Conservation (phyloP, 768 basidiomycete species). For the Russula sp. region DNA sequence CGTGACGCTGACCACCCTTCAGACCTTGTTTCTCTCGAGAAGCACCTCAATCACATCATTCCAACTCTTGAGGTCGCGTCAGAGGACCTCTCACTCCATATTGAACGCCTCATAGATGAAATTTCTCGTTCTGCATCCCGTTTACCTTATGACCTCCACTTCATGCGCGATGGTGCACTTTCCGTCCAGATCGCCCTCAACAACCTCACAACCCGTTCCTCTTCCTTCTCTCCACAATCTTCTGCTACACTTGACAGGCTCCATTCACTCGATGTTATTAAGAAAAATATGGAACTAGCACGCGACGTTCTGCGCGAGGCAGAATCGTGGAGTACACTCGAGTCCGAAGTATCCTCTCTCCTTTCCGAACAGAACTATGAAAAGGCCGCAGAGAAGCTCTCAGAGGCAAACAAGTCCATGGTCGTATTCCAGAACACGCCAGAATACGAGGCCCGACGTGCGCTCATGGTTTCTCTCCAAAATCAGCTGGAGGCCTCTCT, state of each 20-base stretch:
- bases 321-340: constrained; percentile 94
- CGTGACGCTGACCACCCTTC: neutral
- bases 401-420: constrained; percentile 86
- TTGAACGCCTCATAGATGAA: constrained; percentile 89
- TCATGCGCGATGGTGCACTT: constrained; percentile 89
- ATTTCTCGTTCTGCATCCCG: constrained; percentile 88
- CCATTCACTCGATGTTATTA: constrained; percentile 77
- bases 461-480: constrained; percentile 85
- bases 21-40: constrained; percentile 50
- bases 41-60: constrained; percentile 67
- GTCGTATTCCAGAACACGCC: constrained; percentile 88
- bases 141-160: constrained; percentile 92
- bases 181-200: constrained; percentile 64
- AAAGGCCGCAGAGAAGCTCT: constrained; percentile 88
- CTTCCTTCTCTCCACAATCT: constrained; percentile 52
- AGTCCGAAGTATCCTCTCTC: constrained; percentile 85
- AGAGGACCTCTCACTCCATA: constrained; percentile 79
- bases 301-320: constrained; percentile 90
- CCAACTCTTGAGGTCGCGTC: constrained; percentile 79
- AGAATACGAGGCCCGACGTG: constrained; percentile 81
- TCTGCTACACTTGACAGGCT: constrained; percentile 66
- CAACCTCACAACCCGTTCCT: constrained; percentile 52
- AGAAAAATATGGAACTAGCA: constrained; percentile 80
- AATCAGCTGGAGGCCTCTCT: constrained; percentile 93
- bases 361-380: constrained; percentile 71